Evolutionary conservation across 495 filamentous ascomycete genomes (phyloP).

Genomic region (Neurospora sp.): DNA sequence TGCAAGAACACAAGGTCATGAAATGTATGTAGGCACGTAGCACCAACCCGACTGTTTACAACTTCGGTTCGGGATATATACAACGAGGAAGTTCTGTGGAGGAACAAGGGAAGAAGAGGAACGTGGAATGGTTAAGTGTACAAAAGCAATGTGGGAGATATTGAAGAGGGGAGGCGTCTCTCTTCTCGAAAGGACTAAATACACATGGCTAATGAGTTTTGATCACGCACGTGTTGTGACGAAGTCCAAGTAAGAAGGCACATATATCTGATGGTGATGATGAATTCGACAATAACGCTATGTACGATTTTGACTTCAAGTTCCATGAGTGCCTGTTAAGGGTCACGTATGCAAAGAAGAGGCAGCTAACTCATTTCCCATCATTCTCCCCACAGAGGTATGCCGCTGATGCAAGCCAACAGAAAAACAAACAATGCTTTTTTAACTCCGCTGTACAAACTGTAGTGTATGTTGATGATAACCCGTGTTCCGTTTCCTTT

Average conservation of each 20-base stretch:
- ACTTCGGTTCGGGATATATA: not conserved
- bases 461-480: not conserved
- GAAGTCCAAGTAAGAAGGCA: not conserved
- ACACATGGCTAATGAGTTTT: not conserved
- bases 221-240: not conserved
- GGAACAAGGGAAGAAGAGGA: not conserved
- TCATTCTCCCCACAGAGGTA: not conserved
- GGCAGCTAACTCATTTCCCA: not conserved
- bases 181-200: not conserved
- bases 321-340: not conserved
- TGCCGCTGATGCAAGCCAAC: not conserved
- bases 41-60: not conserved
- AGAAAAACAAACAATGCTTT: not conserved
- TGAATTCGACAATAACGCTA: not conserved
- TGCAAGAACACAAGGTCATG: not conserved
- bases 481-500: slow-evolving; percentile 10
- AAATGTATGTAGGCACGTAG: not conserved
- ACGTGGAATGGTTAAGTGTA: not conserved
- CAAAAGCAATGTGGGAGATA: not conserved
- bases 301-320: not conserved
- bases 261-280: not conserved
- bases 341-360: not conserved
- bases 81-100: not conserved
- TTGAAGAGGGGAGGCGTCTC: not conserved
- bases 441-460: not conserved